Conservation (phyloP, 2,329 filamentous ascomycete genomes). For the Pseudocercospora fijiensis region DNA sequence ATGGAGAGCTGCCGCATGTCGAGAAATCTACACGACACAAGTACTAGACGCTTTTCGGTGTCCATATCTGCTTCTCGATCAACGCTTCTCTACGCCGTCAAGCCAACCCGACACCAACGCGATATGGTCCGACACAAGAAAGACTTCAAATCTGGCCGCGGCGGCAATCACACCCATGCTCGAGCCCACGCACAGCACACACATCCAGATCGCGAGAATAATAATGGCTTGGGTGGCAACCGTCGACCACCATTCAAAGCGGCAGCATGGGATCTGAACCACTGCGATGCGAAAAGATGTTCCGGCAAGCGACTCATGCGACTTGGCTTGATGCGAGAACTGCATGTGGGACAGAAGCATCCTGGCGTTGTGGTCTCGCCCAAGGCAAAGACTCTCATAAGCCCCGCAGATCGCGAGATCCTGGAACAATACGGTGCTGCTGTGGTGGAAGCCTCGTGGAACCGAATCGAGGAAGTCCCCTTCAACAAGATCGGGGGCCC, state of each 20-base stretch:
- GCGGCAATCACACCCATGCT: constrained; percentile 35
- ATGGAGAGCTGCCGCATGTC: not conserved
- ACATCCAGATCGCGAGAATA: constrained; percentile 31
- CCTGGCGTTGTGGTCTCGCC: constrained; percentile 91
- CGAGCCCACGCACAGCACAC: constrained; percentile 36
- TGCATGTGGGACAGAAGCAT: constrained; percentile 88
- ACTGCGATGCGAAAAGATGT: constrained; percentile 95
- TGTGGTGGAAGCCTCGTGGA: constrained; percentile 97
- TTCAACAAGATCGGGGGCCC: constrained; percentile 90
- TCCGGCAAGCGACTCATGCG: constrained; percentile 94
- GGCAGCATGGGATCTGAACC: constrained; percentile 95
- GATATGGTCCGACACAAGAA: constrained; percentile 75
- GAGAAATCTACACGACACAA: not conserved
- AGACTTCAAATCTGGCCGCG: constrained; percentile 77
- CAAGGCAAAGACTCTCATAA: constrained; percentile 83
- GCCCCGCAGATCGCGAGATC: constrained; percentile 75
- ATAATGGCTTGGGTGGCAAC: constrained; percentile 28
- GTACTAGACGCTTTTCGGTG: not conserved
- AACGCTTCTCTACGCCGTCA: not conserved
- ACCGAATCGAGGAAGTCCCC: constrained; percentile 83
- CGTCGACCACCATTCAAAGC: constrained; percentile 71
- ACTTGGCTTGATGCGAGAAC: constrained; percentile 86
- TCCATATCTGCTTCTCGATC: not conserved
- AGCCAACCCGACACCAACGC: not conserved
- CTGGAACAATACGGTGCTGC: constrained; percentile 88